Evolutionary conservation across 768 basidiomycete species (phyloP), one percentile per base, ranked within the genome.

Genomic region (Amanita exitialis): DNA sequence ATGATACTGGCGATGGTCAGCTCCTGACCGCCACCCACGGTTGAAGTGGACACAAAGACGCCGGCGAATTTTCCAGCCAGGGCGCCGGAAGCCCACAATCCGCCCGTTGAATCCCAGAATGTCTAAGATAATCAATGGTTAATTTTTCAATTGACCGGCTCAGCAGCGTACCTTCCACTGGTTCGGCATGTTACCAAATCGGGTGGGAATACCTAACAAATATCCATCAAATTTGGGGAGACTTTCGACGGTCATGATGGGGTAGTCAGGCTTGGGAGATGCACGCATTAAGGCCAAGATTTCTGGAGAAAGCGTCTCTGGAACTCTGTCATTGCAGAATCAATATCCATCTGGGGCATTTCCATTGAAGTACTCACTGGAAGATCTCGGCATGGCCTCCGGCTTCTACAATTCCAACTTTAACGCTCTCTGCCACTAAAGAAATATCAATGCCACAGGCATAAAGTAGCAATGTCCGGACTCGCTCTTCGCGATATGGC

Each of bases 21-120:
- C 58, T 83, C 85, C 57, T 92, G 90, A n/a, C 90, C 90, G 53
- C 90, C 88, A 49, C 89, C 88, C 9, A 72, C 79, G n/a, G 73
- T 69, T 1, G 74, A 84, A 0, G 85, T 82, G 20, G 83, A 83
- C 44, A 88, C 78, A 69, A 91, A 92, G 37, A 80, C 67, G 12
- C 81, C 74, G 2, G 77, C 90, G 56, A 78, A 82, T 64, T 93
- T 94, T 57, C 90, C 90, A 15, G 73, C 65, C 46, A 93, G 69
- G 1, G 65, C 70, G 18, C 88, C 82, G 0, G 51, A 20, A 0
- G 52, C 58, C 87, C 88, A 90, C 28, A 86, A 72, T 1, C 64
- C 58, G 50, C 89, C 87, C 6, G 87, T 89, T 5, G 73, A 62
- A 55, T 91, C 88, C 79, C 86, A 90, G 68, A 92, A 84, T 0